Conservation (phyloP, 257 asterid species). For the Nemophila menziesii region DNA sequence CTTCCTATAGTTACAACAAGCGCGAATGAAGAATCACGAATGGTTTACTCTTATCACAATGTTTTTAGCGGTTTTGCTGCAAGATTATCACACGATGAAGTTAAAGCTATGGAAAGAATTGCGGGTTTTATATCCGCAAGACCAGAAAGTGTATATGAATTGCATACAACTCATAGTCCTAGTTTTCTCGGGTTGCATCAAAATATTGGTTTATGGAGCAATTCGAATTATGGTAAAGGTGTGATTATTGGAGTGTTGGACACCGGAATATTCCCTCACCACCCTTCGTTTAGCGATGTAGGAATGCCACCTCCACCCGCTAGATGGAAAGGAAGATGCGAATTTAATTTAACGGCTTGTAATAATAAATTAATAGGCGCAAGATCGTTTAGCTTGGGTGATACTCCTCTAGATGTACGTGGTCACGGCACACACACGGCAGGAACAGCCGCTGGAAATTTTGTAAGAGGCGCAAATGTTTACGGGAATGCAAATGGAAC, state of each 20-base stretch:
- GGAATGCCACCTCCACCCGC: slow-evolving; percentile 43
- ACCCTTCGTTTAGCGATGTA: slow-evolving; percentile 34
- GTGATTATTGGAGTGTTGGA: slow-evolving; percentile 40
- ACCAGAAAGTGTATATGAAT: slow-evolving; percentile 14
- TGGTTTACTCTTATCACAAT: slow-evolving; percentile 24
- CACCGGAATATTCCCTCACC: slow-evolving; percentile 25
- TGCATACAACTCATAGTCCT: slow-evolving; percentile 39
- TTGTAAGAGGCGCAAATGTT: slow-evolving; percentile 29
- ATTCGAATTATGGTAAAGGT: slow-evolving; percentile 39
- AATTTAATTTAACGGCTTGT: slow-evolving; percentile 18
- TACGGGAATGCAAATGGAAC: slow-evolving; percentile 40
- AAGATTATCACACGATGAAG: slow-evolving; percentile 22
- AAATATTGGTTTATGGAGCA: slow-evolving; percentile 34
- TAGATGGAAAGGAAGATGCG: slow-evolving; percentile 39
- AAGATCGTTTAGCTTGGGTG: slow-evolving; percentile 1
- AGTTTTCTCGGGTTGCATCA: slow-evolving; percentile 35
- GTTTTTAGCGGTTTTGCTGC: slow-evolving; percentile 40
- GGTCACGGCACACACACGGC: slow-evolving; percentile 54
- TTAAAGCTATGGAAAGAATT: slow-evolving; percentile 21
- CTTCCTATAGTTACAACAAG: slow-evolving; percentile 12
- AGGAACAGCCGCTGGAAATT: slow-evolving; percentile 40
- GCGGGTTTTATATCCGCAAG: slow-evolving; percentile 22
- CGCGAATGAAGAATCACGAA: slow-evolving; percentile 7
- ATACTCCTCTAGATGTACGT: slow-evolving; percentile 10
- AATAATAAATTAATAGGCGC: slow-evolving; percentile 51